Evolutionary conservation across 2,329 filamentous ascomycete species (phyloP), one percentile per base, ranked within the genome.

Genomic region (Hymenoscyphus infarciens): DNA sequence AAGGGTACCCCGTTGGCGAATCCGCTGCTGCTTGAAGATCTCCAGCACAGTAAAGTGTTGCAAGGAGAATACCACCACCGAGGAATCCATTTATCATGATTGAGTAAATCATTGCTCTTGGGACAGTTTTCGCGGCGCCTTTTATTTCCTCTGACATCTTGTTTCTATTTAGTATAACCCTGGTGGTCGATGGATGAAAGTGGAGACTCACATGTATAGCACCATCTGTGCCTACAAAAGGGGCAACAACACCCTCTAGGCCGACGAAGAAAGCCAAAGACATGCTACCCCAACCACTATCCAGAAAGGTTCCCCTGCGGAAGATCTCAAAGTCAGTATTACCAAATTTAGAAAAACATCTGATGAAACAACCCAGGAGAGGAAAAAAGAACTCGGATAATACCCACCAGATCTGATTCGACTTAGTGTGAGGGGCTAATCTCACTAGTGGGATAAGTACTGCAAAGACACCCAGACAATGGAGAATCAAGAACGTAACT

Each of bases 141-240:
- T 58, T 58, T 25, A 58, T 58, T 13, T 58, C 56, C 22, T 58
- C 56, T 29, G 56, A 58, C 56, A 58, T 58, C 56, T 58, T 6
- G 5, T n/a, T 31, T 29, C 29, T 5, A 5, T 25, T 58, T 45
- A 58, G 22, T 15, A 49, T 25, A 25, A 57, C 13, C 11, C 4
- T n/a, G 16, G 13, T 8, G 13, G 1, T 15, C 11, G 11, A 38
- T 11, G 19, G 6, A 10, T 22, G 38, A 8, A 29, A 16, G n/a
- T 16, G 5, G 35, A 31, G 15, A 58, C 56, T 45, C 29, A 45
- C 56, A n/a, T 58, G 56, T 22, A 58, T 39, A 15, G 56, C 56
- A 27, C 56, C 56, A 29, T 58, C 56, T 15, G 56, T 39, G 2
- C 56, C 56, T 22, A 58, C 38, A 19, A 58, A 31, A 13, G 56